Evolutionary conservation across 1,139 yeast species (phyloP), one percentile per base, ranked within the genome.

Genomic region (Tardiomyces depauwii): DNA sequence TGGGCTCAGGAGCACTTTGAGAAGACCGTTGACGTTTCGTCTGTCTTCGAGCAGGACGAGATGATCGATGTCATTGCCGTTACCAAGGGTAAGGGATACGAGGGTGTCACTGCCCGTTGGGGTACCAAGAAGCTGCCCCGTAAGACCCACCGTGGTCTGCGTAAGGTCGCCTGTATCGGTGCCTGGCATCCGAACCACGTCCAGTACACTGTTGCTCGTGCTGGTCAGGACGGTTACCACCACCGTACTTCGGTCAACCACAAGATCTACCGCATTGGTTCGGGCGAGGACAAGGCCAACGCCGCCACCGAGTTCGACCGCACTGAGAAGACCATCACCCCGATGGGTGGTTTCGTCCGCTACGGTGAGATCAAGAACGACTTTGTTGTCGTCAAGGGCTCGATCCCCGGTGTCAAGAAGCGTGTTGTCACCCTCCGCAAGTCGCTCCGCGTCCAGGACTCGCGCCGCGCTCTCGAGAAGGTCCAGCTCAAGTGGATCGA

Each of bases 121-220:
- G 98, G 98, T 73, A 91, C 98, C 83, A 93, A 89, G 91, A 88
- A 85, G 82, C 80, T 91, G 66, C 98, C 99, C 77, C 88, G 99
- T 82, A 91, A 91, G 95, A 91, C 99, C 73, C 99, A 91, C 78
- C 88, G 97, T 84, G 99, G 99, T 91, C 82, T 89, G 73, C 88
- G 99, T 83, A 93, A 93, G 88, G 98, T 91, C 76, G 99, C 98
- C 71, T 91, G 99, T 88, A 93, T 91, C 70, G 99, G 99, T 83
- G 96, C 99, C 71, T 91, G 99, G 99, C 98, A 91, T 80, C 98
- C 98, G 76, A 84, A 96, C 77, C 95, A 91, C 80, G 99, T 91
- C 71, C 78, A 82, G 77, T 91, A 95, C 95, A 85, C 97, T 70
- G 98, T 91, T 76, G 97, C 98, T 67, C 88, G 99, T 79, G 96